Evolutionary conservation across 371 early-diverging fungal species (phyloP), one percentile per base, ranked within the genome.

Genomic region (Mortierella sp.): DNA sequence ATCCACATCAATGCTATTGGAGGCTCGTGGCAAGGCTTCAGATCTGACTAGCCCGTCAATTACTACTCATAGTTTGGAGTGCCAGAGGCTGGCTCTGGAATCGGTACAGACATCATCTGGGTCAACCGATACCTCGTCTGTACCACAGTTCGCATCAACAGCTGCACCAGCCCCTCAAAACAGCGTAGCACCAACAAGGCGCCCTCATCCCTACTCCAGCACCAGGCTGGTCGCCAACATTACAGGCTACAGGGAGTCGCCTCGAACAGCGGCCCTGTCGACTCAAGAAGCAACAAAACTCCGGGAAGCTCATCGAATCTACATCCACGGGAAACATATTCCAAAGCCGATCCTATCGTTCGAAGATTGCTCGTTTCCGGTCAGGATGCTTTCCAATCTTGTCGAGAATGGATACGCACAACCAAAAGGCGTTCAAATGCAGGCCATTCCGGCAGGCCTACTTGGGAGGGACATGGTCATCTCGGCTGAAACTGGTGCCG

Each of bases 391-490:
- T 18, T 21, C 72, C 14, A 88, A 88, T 50, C 63, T 79, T 1
- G 47, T 61, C 23, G 64, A 67, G 27, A 50, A 69, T 3, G 86
- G 84, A 8, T 87, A 83, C 73, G 48, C 52, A 1, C 71, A 70
- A 54, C 88, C 90, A 10, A 84, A 85, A 1, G 70, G 83, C 27
- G 80, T 87, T 28, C 94, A 94, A 58, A 84, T 90, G 80, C 90
- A 90, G 61, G 87, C 86, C 1, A 80, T 92, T 14, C 90, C 94
- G 2, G 80, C 86, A 18, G 84, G 84, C 6, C 70, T 94, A 7
- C 83, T 82, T 13, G 87, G 90, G 16, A 81, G 90, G n/a, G 94
- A 94, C 58, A 72, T 91, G 24, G 72, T 89, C 47, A 89, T 86
- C 31, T 82, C 86, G 34, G 90, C 93, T 16, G 91, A 90, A 3